These are phyloP conservation scores for Macrophomina phaseolina DNA, from an alignment of 2,329 filamentous ascomycete genomes.

Conservation along the genomic window DNA sequence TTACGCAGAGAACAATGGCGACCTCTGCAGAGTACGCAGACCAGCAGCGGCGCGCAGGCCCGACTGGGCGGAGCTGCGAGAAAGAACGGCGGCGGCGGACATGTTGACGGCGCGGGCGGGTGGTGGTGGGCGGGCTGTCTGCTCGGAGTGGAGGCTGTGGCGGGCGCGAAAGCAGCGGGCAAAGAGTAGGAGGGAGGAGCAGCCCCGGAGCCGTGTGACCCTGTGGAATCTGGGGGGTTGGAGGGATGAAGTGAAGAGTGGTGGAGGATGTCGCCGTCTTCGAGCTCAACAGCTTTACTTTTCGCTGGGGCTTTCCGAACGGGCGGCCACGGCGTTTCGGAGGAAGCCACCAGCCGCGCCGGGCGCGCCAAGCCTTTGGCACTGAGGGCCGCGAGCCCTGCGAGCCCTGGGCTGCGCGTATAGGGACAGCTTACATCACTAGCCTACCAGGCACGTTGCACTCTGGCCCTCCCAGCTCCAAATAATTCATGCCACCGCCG, in stretches of 20 bases:
- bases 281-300: slow-evolving; percentile 26
- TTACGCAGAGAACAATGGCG: slow-evolving; percentile 34
- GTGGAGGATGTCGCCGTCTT: slow-evolving; percentile 14
- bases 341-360: slow-evolving; percentile 2
- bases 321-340: slow-evolving; percentile 20
- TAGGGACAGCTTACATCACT: slow-evolving; percentile 21
- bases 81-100: slow-evolving; percentile 58
- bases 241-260: slow-evolving; percentile 16
- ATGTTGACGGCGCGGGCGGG: slow-evolving; percentile 48
- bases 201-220: slow-evolving; percentile 20
- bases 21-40: slow-evolving; percentile 52
- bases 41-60: slow-evolving; percentile 47
- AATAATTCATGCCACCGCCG: slow-evolving; percentile 5
- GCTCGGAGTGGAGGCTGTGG: slow-evolving; percentile 31
- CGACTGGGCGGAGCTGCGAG: slow-evolving; percentile 53
- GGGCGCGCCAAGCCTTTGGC: slow-evolving; percentile 5
- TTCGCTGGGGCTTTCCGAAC: slow-evolving; percentile 25
- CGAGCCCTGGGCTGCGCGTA: neutral
- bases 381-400: neutral
- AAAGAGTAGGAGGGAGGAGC: slow-evolving; percentile 15
- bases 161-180: slow-evolving; percentile 33
- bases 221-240: neutral
- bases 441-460: slow-evolving; percentile 12
- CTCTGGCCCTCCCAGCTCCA: neutral
- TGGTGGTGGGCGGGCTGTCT: slow-evolving; percentile 35